Evolutionary conservation across 2,329 filamentous ascomycete genomes (phyloP).

Genomic region (Colletotrichum sp.): DNA sequence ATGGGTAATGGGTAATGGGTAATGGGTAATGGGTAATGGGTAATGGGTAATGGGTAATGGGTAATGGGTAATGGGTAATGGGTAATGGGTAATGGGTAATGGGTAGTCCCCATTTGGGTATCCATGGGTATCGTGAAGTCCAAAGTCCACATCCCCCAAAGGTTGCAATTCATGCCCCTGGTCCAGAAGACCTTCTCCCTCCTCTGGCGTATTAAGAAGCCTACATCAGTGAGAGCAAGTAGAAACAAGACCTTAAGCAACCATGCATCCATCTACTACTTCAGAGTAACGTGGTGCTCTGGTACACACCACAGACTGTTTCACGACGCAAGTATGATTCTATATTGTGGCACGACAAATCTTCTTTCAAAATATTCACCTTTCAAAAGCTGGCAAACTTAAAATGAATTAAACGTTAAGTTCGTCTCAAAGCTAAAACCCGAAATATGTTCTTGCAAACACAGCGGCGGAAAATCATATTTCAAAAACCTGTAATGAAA

Average conservation of each 20-base stretch:
- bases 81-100: too few species aligned
- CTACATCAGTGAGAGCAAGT: not conserved
- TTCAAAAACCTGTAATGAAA: fast-evolving
- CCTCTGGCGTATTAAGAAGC: fast-evolving
- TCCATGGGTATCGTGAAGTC: not conserved
- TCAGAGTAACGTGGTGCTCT: not conserved
- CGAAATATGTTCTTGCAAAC: fast-evolving
- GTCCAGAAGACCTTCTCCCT: not conserved
- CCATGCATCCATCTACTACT: not conserved
- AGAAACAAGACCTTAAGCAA: not conserved
- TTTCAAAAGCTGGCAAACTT: too few species aligned
- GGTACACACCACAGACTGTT: not conserved
- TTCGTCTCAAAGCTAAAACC: fast-evolving
- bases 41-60: not conserved
- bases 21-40: not conserved
- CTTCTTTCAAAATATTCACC: fast-evolving
- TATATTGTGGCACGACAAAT: fast-evolving
- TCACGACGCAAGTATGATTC: fast-evolving
- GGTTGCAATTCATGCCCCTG: not conserved
- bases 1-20: not conserved
- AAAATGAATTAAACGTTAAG: too few species aligned
- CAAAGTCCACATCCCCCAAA: not conserved
- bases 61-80: too few species aligned
- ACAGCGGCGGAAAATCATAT: fast-evolving
- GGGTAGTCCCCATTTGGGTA: not conserved